Evolutionary conservation across 371 early-diverging fungal genomes (phyloP).

Genomic region (Apophysomyces sp.): DNA sequence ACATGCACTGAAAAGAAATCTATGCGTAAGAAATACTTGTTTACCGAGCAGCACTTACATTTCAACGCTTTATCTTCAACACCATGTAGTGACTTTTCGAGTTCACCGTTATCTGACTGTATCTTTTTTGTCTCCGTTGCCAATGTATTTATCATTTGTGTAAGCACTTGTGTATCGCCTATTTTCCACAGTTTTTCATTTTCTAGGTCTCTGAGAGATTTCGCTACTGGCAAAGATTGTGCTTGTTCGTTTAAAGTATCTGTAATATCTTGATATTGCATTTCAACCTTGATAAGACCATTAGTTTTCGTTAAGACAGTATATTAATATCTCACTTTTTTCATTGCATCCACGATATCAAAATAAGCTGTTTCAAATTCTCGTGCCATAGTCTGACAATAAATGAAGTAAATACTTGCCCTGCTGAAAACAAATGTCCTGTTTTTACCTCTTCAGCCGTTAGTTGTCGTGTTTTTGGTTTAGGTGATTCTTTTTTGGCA

Average conservation of each 20-base stretch:
- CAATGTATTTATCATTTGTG: background rate
- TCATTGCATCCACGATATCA: conserved; percentile 14
- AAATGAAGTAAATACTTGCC: background rate
- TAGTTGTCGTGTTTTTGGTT: conserved; percentile 16
- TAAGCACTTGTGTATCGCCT: background rate
- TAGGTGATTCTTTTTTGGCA: background rate
- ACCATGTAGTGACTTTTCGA: background rate
- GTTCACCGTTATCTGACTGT: background rate
- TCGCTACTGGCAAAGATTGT: background rate
- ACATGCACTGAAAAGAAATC: background rate
- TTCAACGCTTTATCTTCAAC: background rate
- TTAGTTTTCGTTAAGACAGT: conserved; percentile 7
- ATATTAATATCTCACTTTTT: conserved; percentile 10
- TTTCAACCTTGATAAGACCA: conserved; percentile 3
- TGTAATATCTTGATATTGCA: background rate
- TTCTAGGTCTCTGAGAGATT: background rate
- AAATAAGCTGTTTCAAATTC: conserved; percentile 28
- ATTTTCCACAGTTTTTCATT: background rate
- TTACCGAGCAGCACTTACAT: background rate
- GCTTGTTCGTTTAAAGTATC: background rate
- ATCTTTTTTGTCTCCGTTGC: conserved; percentile 1
- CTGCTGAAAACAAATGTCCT: background rate
- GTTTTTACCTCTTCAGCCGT: background rate
- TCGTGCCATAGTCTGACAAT: conserved; percentile 23
- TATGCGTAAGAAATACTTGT: background rate